A percentile compares a stretch with the other conserved stretches of the same genome.
Evolutionary conservation across 768 basidiomycete genomes (phyloP).

Genomic region (Tylopilus vinaceipallidus): DNA sequence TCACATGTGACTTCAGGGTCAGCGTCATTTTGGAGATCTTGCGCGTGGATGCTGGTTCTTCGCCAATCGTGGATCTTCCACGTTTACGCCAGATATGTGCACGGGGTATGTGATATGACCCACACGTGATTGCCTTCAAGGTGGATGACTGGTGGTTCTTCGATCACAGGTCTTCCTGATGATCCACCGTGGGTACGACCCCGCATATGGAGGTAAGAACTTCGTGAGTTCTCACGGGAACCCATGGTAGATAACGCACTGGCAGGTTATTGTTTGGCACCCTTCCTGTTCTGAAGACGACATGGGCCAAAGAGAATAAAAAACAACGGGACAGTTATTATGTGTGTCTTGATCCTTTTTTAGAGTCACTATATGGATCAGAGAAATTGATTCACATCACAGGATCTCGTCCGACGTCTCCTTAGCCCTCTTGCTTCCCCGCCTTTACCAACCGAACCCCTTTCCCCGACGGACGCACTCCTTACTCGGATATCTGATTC

Average conservation of each 20-base stretch:
- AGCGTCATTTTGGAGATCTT: constrained; percentile 59
- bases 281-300: constrained; percentile 52
- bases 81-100: constrained; percentile 56
- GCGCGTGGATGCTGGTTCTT: constrained; percentile 40
- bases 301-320: constrained; percentile 55
- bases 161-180: constrained; percentile 60
- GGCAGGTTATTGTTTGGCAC: constrained; percentile 65
- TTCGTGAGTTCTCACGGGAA: not conserved
- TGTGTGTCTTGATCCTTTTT: constrained; percentile 40
- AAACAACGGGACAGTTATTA: constrained; percentile 73
- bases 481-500: constrained; percentile 53
- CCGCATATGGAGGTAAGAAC: constrained; percentile 69
- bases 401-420: constrained; percentile 71
- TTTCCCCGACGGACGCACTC: constrained; percentile 43
- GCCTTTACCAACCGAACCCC: constrained; percentile 40
- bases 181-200: constrained; percentile 75
- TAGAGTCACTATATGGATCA: not conserved
- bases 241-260: no score
- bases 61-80: constrained; percentile 53
- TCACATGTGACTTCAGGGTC: constrained; percentile 37
- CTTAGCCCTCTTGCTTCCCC: constrained; percentile 50
- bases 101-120: constrained; percentile 46
- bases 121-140: not conserved
- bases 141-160: constrained; percentile 1
- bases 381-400: constrained; percentile 13